Base-by-base conservation (phyloP, 345 rosid species). In the Brassica cretica region DNA sequence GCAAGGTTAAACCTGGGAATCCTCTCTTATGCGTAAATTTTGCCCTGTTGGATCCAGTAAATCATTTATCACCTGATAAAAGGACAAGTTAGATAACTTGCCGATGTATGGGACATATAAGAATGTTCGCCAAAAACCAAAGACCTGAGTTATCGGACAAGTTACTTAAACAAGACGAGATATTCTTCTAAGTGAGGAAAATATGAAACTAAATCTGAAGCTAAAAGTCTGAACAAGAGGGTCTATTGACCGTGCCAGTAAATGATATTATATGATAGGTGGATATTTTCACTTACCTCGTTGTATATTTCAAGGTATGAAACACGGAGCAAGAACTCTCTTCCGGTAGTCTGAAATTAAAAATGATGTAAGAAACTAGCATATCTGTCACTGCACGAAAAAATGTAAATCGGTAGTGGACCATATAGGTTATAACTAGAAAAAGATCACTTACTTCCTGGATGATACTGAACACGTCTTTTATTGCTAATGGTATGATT, bases 271-370 rank as follows among this genome's bases (percentile, higher is more conserved):
- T 72, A 80, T 59, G 29, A 60, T n/a, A 68, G 32, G 35, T 19
- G 30, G 35, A 24, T 46, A 15, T 16, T 70, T 68, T 59, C 72
- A 84, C 92, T 77, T 15, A 89, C 99, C 98, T 96, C 99, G 62
- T 96, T 96, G 82, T 96, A 93, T 70, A 96, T 96, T 89, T 96
- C 99, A 76, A 96, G 94, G 84, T 96, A 96, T 41, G 99, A 96
- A 72, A 96, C 98, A 5, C 99, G 98, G 71, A 96, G 89, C 80
- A 96, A 83, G 85, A 90, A 96, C 84, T 96, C 99, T 73, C 97
- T 86, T 85, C 99, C 97, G 55, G 99, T 96, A 82, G 99, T 91
- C 99, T 96, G 93, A 64, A 83, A 46, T 25, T 73, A 58, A 68
- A 21, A 66, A 62, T 68, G 37, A 79, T 79, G 49, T 69, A 62